These are phyloP conservation scores for Pythium aquatile DNA, from an alignment of 352 stramenopile species.

Conservation along the genomic window DNA sequence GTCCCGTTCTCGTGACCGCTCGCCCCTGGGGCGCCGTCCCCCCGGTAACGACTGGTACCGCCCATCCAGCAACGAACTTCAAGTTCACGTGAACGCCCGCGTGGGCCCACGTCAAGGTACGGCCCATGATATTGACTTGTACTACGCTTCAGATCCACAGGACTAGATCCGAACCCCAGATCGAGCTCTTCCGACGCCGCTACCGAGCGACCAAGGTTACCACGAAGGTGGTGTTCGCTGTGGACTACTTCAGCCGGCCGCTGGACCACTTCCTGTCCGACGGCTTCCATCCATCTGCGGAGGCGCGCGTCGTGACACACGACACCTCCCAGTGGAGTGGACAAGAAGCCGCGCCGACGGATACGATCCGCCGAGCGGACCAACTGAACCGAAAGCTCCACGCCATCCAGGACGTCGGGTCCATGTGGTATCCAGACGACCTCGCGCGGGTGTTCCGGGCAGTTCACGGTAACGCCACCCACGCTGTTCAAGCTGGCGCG, in stretches of 20 bases:
- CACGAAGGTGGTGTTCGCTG: slow-evolving; percentile 12
- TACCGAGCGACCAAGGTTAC: slow-evolving; percentile 12
- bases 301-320: slow-evolving; percentile 1
- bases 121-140: slow-evolving; percentile 3
- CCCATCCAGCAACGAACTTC: background rate
- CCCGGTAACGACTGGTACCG: background rate
- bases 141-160: slow-evolving; percentile 8
- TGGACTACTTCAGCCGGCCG: background rate
- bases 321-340: slow-evolving; percentile 14
- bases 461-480: background rate
- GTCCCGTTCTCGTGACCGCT: slow-evolving; percentile 7
- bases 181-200: slow-evolving; percentile 1
- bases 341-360: background rate
- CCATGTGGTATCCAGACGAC: slow-evolving; percentile 8
- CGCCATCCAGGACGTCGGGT: slow-evolving; percentile 13
- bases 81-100: background rate
- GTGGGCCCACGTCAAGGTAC: slow-evolving; percentile 5
- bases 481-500: background rate
- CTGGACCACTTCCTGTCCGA: slow-evolving; percentile 8
- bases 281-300: background rate
- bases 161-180: slow-evolving; percentile 1
- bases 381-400: background rate
- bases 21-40: background rate
- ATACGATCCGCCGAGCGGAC: slow-evolving; percentile 2
- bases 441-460: slow-evolving; percentile 1